These are phyloP conservation scores for Gossypium aridum DNA, from an alignment of 441 rosid genomes.

Conservation along the genomic window DNA sequence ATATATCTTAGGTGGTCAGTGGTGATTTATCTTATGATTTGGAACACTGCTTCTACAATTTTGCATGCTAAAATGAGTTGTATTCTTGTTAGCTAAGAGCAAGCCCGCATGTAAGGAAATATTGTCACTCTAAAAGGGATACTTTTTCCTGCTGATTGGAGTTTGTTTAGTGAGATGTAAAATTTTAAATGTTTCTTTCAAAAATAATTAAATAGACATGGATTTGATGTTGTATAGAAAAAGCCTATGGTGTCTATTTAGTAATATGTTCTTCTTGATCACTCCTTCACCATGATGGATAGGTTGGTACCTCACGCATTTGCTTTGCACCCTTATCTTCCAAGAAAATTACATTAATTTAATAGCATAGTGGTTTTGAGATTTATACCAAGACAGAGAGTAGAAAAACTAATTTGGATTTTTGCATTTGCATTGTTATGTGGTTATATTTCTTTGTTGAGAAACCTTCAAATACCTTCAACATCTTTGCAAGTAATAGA, in stretches of 20 bases:
- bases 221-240: not conserved
- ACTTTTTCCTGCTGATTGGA: not conserved
- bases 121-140: not conserved
- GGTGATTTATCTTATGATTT: not conserved
- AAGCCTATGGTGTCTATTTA: constrained; percentile 5
- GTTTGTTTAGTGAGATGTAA: not conserved
- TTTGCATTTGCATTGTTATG: not conserved
- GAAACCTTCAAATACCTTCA: not conserved
- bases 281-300: not conserved
- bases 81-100: not conserved
- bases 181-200: not conserved
- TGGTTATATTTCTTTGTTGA: constrained; percentile 1
- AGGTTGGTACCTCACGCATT: not conserved
- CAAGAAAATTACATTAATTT: not conserved
- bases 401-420: not conserved
- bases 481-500: not conserved
- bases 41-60: not conserved
- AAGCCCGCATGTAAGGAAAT: not conserved
- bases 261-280: constrained; percentile 7
- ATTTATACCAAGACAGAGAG: not conserved
- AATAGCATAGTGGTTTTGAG: not conserved
- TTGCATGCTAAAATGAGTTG: not conserved
- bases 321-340: constrained; percentile 1
- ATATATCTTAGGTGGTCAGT: not conserved
- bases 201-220: not conserved